A percentile compares a stretch with the other conserved stretches of the same genome.
phyloP scores from a whole-genome alignment of 108 stramenopile genomes.

The Conticribra guillardii region DNA sequence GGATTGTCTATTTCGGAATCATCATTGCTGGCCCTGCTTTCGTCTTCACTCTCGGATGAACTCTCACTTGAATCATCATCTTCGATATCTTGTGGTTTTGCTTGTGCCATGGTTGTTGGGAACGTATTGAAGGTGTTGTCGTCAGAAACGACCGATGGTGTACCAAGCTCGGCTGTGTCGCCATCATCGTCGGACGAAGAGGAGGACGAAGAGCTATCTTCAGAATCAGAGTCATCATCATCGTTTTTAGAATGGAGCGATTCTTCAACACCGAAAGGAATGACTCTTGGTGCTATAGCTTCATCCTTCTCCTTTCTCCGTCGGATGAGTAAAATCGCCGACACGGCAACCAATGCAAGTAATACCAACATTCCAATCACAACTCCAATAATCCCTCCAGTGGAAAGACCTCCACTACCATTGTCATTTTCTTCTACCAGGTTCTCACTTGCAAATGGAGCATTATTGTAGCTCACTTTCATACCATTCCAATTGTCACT shows the following conservation, averaged over 20 bases:
- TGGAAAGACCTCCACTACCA: slow-evolving; percentile 25
- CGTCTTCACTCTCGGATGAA: slow-evolving; percentile 20
- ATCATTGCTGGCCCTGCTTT: neutral
- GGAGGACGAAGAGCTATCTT: slow-evolving; percentile 19
- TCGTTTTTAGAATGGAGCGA: neutral
- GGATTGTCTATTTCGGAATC: no score
- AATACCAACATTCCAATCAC: slow-evolving; percentile 15
- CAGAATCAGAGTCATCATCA: slow-evolving; percentile 41
- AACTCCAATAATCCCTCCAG: slow-evolving; percentile 40
- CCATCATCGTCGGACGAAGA: slow-evolving; percentile 25
- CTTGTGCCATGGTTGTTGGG: slow-evolving; percentile 45
- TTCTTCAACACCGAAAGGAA: slow-evolving; percentile 22
- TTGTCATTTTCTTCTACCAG: slow-evolving; percentile 3
- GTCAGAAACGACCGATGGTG: slow-evolving; percentile 38
- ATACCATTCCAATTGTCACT: slow-evolving; percentile 28
- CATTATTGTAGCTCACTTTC: slow-evolving; percentile 26
- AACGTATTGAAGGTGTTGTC: slow-evolving; percentile 32
- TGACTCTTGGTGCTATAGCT: slow-evolving; percentile 21
- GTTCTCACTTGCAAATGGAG: neutral
- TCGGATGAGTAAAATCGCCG: slow-evolving; percentile 13
- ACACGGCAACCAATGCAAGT: slow-evolving; percentile 5
- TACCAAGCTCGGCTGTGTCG: slow-evolving; percentile 7
- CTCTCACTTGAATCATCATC: slow-evolving; percentile 25
- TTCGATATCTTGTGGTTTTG: slow-evolving; percentile 27
- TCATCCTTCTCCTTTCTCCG: slow-evolving; percentile 23